Percentiles rank a stretch among this genome's conserved stretches.
Evolutionary conservation across 2,329 filamentous ascomycete genomes (phyloP).

Genomic region (Fusarium sp.): DNA sequence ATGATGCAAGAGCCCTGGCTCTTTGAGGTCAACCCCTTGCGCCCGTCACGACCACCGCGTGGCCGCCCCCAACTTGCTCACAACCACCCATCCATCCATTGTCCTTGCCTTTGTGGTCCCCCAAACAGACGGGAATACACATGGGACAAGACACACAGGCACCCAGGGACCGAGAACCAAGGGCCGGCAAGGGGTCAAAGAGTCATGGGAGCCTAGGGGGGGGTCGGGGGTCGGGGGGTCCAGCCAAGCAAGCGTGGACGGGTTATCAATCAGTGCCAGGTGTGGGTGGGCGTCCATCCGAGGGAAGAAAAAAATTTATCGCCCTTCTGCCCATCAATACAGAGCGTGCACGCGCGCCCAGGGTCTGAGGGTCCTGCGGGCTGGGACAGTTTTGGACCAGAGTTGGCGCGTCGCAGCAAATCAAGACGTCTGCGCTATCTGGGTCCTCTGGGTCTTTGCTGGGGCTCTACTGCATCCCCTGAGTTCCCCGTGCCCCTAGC

Average conservation of each 20-base stretch:
- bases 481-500: conserved; percentile 32
- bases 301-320: neutral
- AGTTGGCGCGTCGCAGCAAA: conserved; percentile 21
- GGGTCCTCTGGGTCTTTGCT: conserved; percentile 29
- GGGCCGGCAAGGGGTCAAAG: conserved; percentile 10
- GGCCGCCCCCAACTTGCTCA: conserved; percentile 34
- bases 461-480: conserved; percentile 30
- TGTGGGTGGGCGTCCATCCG: conserved; percentile 8
- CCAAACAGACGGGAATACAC: conserved; percentile 10
- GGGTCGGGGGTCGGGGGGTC: neutral
- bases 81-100: neutral
- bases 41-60: conserved; percentile 37
- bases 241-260: conserved; percentile 13
- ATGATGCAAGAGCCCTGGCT: conserved; percentile 26
- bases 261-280: conserved; percentile 32
- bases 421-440: conserved; percentile 36
- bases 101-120: neutral
- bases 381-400: conserved; percentile 10
- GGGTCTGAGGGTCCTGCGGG: conserved; percentile 15
- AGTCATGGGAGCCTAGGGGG: conserved; percentile 1
- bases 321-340: conserved; percentile 2
- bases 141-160: conserved; percentile 4
- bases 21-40: conserved; percentile 23
- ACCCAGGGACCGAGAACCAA: conserved; percentile 21
- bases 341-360: conserved; percentile 19